Base-by-base conservation (phyloP, 2,329 filamentous ascomycete species). In the Gnomoniopsis smithogilvyi region DNA sequence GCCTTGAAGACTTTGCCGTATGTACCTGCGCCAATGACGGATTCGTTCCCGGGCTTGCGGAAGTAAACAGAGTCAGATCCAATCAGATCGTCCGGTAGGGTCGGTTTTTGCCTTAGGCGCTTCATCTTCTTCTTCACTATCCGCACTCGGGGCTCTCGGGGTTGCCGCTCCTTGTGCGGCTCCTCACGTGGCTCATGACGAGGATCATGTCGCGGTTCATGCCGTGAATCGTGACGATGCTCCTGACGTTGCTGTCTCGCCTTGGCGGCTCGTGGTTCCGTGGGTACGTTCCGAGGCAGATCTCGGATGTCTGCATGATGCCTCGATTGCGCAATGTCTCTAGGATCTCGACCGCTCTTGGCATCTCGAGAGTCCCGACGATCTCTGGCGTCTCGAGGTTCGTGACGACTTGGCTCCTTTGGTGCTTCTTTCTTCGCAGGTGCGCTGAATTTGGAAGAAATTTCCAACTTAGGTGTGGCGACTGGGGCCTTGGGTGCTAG, bases 1-100 rank as follows among this genome's bases (percentile, higher is more conserved):
- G 87, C 92, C 72, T 96, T 96, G 79, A 96, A 96, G 4, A 96
- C 92, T 72, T 96, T 96, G 54, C 92, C 95, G 67, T 97, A 98
- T 0, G 94, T 98, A 12, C 94, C 94, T 47, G 94, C 96, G 17
- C 94, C 94, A 21, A 98, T 89, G 0, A 98, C 94, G 0, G 94
- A 98, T 71, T 96, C 94, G 66, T 98, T 96, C n/a, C 94, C 94
- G 1, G 93, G 93, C 70, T 97, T 98, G 64, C 94, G 84, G 75
- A 89, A 96, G 73, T 96, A 98, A 3, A 98, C 92, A 0, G 93
- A 97, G 49, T 94, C 89, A 0, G 93, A 96, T 6, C 81, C 78
- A 12, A 86, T 85, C 66, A 94, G 84, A 34, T 96, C 91, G 24
- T 86, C 76, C 0, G 88, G 76, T 1, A 98, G 76, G 6, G 79